Base-by-base conservation (phyloP, 2,329 filamentous ascomycete species). In the Apiospora sp. region DNA sequence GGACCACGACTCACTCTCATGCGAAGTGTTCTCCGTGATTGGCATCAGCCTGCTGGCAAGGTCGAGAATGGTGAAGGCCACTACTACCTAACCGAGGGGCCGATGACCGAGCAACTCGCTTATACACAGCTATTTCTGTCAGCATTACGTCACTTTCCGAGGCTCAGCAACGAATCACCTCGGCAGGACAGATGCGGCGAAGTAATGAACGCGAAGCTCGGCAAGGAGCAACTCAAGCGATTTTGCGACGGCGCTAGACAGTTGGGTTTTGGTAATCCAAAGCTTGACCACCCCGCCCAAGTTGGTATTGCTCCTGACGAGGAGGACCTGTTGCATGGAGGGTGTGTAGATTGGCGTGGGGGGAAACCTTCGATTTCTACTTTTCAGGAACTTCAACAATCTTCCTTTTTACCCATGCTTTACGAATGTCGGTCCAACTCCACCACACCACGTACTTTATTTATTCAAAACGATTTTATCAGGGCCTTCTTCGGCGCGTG, bases 291-390 rank as follows among this genome's bases (percentile, higher is more conserved):
- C 19, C 27, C 41, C 24, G 41, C 46, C 27, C 16, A 69, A 41
- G 43, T 30, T 19, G 13, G 16, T 48, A 22, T 30, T 13, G 22
- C n/a, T 37, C 46, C 22, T n/a, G 34, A 58, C 27, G 46, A 54
- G 49, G 30, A 61, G 48, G 34, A n/a, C 44, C 34, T 49, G 14
- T 22, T 27, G 6, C 22, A 49, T 37, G 22, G 7, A 58, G 30
- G 48, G 34, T 61, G 34, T 61, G n/a, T 22, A 70, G 48, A 70
- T 49, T 70, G 48, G 69, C 69, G 69, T 22, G 48, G 34, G 69
- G n/a, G 69, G 27, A 70, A 61, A 34, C 69, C 49, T 22, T 61
- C 69, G 22, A 70, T 34, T 27, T 37, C 30, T 27, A 43, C 27
- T 34, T 70, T 70, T 49, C 19, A 37, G 19, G 69, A 44, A 51